phyloP scores from a whole-genome alignment of 768 basidiomycete species.

The Pholiota conissans region DNA sequence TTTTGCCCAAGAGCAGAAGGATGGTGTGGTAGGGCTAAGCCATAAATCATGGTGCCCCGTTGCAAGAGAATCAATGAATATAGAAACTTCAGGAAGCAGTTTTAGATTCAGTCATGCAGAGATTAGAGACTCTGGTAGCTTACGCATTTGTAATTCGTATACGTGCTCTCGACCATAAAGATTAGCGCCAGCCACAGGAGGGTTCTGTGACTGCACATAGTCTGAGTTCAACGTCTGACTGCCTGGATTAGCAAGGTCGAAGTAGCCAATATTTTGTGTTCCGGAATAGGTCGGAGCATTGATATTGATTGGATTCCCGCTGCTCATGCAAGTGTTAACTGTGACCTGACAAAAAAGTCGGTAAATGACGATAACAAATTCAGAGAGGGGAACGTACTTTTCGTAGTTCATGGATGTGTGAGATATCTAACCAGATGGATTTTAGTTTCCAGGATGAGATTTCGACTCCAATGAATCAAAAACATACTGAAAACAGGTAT shows the following conservation, averaged over 20 bases:
- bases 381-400: background rate
- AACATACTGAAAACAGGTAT: background rate
- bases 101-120: background rate
- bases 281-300: background rate
- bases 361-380: no score
- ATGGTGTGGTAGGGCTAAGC: background rate
- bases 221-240: slow-evolving; percentile 10
- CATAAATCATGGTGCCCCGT: background rate
- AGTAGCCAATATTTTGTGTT: background rate
- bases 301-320: background rate
- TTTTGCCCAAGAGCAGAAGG: background rate
- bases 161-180: slow-evolving; percentile 14
- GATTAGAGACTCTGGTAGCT: background rate
- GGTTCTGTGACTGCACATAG: background rate
- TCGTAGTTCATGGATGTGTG: background rate
- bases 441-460: no score
- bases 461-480: background rate
- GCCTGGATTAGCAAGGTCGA: background rate
- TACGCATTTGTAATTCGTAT: slow-evolving; percentile 14
- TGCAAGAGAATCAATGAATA: background rate
- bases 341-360: background rate
- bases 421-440: background rate
- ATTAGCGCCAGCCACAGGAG: slow-evolving; percentile 4
- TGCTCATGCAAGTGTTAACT: background rate
- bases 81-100: background rate